Conservation (phyloP, 75 land plant genomes). For the Pinus tabuliformis region DNA sequence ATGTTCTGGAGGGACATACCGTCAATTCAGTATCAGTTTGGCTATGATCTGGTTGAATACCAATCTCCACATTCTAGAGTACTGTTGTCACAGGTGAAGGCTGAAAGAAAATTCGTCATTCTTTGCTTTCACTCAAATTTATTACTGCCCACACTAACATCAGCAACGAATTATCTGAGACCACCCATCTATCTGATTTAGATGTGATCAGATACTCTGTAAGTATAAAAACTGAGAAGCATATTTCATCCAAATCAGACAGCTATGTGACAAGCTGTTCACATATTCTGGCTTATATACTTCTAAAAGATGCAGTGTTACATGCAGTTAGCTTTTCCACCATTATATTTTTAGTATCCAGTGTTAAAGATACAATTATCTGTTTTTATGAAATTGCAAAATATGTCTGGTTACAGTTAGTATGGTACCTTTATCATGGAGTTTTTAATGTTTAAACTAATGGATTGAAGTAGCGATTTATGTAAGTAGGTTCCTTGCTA, state of each 20-base stretch:
- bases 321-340: neutral
- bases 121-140: no score
- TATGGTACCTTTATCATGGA: neutral
- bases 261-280: neutral
- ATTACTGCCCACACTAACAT: no score
- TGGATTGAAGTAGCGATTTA: neutral
- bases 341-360: neutral
- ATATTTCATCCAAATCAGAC: neutral
- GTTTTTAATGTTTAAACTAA: neutral
- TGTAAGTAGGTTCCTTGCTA: slow-evolving; percentile 78
- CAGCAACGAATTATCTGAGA: no score
- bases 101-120: no score
- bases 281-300: neutral
- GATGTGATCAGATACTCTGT: no score
- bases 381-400: neutral
- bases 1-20: no score
- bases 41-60: no score
- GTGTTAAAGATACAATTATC: neutral
- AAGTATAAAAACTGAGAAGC: no score
- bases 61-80: no score
- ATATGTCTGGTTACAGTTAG: neutral
- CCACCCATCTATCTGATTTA: no score
- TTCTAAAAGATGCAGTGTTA: neutral
- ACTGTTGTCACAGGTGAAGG: no score
- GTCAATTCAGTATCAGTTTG: no score